Evolutionary conservation across 2,329 filamentous ascomycete genomes (phyloP), one percentile per base, ranked within the genome.

Genomic region (Scedosporium boydii): DNA sequence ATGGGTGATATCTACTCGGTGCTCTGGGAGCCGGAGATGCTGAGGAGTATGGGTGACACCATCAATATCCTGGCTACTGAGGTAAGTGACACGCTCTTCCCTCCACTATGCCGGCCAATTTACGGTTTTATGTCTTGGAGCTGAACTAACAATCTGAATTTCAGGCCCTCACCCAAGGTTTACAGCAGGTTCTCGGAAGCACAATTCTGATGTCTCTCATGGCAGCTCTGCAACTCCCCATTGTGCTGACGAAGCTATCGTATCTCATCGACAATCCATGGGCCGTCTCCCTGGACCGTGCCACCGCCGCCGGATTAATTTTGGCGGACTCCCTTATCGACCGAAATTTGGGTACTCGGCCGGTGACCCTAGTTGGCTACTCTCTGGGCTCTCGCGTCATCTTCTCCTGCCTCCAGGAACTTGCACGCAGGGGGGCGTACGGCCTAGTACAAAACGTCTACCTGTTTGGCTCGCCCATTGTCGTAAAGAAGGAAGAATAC

Each of bases 1-100:
- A 99, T 99, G 95, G 95, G 95, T 12, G 95, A 99, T 71, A 87
- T 99, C 16, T 99, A 99, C 76, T 97, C 93, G 0, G 88, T 99
- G 10, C 80, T 96, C 63, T 99, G 95, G 93, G 95, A 99, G 74
- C 96, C 95, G 3, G 95, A 99, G 72, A 96, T 99, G 93, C 82
- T 99, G 71, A 88, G 87, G 68, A 96, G 91, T 75, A 99, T 97
- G 88, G 95, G 95, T 83, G 91, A 95, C 72, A 99, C 95, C 56
- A 98, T 99, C 70, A 97, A 97, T 70, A 98, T 99, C 75, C 80
- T 99, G 66, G 95, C 95, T 63, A 99, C 95, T 41, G 95, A 99
- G 85, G 91, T 93, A 76, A 76, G 83, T 84, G 74, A 2, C 44
- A n/a, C 67, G 74, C 63, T 61, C n/a, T 14, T 26, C 27, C 5